These are phyloP conservation scores for Linum usitatissimum DNA, from an alignment of 345 rosid species.

Conservation along the genomic window DNA sequence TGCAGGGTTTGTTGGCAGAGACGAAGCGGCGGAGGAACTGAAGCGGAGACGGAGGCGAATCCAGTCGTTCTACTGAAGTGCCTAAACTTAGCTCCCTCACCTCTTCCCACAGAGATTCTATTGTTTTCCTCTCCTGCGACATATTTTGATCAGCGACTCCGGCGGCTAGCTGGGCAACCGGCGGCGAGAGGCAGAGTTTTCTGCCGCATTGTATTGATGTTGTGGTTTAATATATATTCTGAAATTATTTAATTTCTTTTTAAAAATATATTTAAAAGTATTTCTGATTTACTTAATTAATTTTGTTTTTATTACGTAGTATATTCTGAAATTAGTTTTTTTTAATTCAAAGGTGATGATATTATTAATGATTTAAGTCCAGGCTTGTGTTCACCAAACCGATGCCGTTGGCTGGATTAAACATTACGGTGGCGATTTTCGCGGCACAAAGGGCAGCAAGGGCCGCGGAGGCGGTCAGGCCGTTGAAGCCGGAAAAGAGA, in stretches of 20 bases:
- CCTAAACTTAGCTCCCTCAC: constrained; percentile 57
- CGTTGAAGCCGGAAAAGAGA: constrained; percentile 43
- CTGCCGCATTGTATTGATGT: neutral
- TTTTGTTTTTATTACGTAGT: no score
- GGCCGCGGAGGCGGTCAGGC: constrained; percentile 46
- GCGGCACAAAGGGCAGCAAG: constrained; percentile 40
- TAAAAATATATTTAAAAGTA: no score
- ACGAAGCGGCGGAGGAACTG: constrained; percentile 57
- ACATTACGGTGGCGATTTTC: constrained; percentile 37
- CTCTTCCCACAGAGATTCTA: constrained; percentile 51
- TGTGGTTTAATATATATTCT: no score
- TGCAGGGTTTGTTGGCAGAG: constrained; percentile 69
- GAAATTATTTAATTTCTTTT: no score
- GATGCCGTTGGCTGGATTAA: constrained; percentile 39
- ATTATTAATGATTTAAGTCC: no score
- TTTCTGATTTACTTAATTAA: no score
- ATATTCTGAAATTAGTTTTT: no score
- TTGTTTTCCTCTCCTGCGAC: constrained; percentile 14
- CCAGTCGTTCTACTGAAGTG: constrained; percentile 31
- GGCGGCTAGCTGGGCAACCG: neutral
- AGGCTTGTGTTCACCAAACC: constrained; percentile 53
- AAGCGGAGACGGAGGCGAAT: constrained; percentile 47
- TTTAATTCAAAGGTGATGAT: no score
- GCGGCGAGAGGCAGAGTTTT: neutral
- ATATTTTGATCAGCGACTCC: neutral